Base-by-base conservation (phyloP, 129 eudicot genomes). In the Helianthus annuus region DNA sequence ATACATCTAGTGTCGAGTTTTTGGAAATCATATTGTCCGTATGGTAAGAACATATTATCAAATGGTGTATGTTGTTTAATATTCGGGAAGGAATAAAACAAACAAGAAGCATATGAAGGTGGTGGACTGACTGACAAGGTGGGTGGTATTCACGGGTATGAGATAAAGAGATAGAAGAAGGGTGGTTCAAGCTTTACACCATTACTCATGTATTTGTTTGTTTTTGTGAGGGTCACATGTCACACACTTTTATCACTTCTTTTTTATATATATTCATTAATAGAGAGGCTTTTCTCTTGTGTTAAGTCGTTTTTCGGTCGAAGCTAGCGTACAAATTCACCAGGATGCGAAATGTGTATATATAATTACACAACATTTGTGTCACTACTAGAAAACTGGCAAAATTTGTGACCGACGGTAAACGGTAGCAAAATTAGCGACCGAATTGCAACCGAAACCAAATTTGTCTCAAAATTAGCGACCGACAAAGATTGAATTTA, bases 81-180 rank as follows among this genome's bases (percentile, higher is more conserved):
- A 57, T 57, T 13, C 2, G 48, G 13, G 24, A 66, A 38, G n/a
- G 36, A 34, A 64, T 3, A 39, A 40, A 39, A n/a, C 12, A 39
- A 51, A 69, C 45, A 49, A 27, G 46, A 69, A 68, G 44, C 48
- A 68, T 8, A 49, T 48, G 60, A 68, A 19, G 49, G 45, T 67
- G 72, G 11, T n/a, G n/a, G n/a, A n/a, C n/a, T n/a, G n/a, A n/a
- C n/a, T n/a, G n/a, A n/a, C n/a, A n/a, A n/a, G n/a, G n/a, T n/a
- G n/a, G n/a, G n/a, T n/a, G 51, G 17, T 46, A 12, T 73, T 73
- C 78, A 74, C 78, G 71, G 78, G 66, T 53, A 65, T 65, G 56
- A 27, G 79, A 74, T 74, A 74, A 64, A 65, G 72, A 52, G 79
- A 74, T 53, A 65, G 65, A 52, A 65, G 66, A 74, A 74, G 79